Evolutionary conservation across 1,139 yeast genomes (phyloP).

Genomic region (Zygotorulaspora mrakii): DNA sequence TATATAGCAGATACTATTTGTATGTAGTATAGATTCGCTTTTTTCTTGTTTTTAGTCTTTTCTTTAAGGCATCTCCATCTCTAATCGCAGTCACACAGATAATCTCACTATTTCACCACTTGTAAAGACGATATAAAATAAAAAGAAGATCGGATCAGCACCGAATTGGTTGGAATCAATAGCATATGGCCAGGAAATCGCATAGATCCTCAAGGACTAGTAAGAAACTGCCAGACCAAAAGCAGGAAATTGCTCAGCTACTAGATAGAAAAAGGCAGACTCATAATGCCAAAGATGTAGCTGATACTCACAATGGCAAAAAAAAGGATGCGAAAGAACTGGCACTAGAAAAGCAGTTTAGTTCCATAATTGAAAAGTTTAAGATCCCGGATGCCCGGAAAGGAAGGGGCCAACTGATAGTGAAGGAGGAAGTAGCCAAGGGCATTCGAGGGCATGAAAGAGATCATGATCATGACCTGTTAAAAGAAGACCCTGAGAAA

Average conservation of each 20-base stretch:
- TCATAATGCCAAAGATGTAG: neutral
- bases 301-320: neutral
- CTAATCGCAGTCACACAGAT: too few species aligned
- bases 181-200: slow-evolving; percentile 13
- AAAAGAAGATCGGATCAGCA: neutral
- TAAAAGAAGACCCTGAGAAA: slow-evolving; percentile 4
- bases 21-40: too few species aligned
- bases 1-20: too few species aligned
- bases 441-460: neutral
- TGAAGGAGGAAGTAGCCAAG: neutral
- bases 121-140: neutral
- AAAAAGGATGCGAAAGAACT: slow-evolving; percentile 1
- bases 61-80: neutral
- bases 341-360: slow-evolving; percentile 9
- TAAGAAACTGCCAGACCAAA: slow-evolving; percentile 3
- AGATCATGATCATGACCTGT: slow-evolving; percentile 3
- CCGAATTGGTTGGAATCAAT: neutral
- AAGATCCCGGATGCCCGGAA: slow-evolving; percentile 5
- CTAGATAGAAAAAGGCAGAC: slow-evolving; percentile 12
- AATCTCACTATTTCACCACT: too few species aligned
- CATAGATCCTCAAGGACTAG: slow-evolving; percentile 4
- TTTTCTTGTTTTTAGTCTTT: too few species aligned
- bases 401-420: neutral
- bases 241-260: slow-evolving; percentile 9
- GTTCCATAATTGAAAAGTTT: slow-evolving; percentile 10